Conservation (phyloP, 139 green algal species). For the Zygnema cylindricum region DNA sequence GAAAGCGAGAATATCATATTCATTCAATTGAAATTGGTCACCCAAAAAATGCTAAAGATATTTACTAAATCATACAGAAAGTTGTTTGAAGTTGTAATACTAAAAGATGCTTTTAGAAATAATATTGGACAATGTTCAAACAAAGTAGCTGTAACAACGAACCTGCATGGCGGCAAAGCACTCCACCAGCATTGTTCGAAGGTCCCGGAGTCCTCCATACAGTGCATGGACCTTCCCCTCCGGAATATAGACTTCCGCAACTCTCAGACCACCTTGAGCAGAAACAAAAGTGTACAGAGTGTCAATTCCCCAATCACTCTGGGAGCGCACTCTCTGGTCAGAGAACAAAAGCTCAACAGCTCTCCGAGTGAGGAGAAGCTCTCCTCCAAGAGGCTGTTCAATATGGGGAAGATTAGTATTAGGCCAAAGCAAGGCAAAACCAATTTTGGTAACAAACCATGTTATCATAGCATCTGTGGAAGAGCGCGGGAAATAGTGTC, state of each 20-base stretch:
- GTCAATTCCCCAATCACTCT: slow-evolving; percentile 60
- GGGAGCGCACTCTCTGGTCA: slow-evolving; percentile 48
- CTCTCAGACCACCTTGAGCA: slow-evolving; percentile 38
- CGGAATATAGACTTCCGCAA: slow-evolving; percentile 49
- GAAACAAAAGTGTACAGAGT: slow-evolving; percentile 59
- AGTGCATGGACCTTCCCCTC: slow-evolving; percentile 57
- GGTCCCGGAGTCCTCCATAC: slow-evolving; percentile 51
- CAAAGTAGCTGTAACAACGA: too few relatives aligned
- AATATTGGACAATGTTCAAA: too few relatives aligned
- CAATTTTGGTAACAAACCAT: slow-evolving; percentile 59
- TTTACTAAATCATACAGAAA: too few relatives aligned
- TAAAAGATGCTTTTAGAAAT: too few relatives aligned
- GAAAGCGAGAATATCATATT: too few relatives aligned
- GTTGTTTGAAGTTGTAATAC: too few relatives aligned
- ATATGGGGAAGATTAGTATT: slow-evolving; percentile 51
- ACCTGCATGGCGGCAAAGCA: slow-evolving; percentile 60
- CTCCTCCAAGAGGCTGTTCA: slow-evolving; percentile 52
- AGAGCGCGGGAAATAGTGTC: slow-evolving; percentile 58
- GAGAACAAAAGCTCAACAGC: slow-evolving; percentile 28
- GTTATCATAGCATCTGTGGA: slow-evolving; percentile 59
- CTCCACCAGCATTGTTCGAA: slow-evolving; percentile 56
- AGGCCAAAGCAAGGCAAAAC: slow-evolving; percentile 51
- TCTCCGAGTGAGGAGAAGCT: slow-evolving; percentile 47
- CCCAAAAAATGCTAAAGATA: too few relatives aligned
- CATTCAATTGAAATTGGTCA: too few relatives aligned